Evolutionary conservation across 768 basidiomycete species (phyloP), one percentile per base, ranked within the genome.

Genomic region (Lactarius deliciosus): DNA sequence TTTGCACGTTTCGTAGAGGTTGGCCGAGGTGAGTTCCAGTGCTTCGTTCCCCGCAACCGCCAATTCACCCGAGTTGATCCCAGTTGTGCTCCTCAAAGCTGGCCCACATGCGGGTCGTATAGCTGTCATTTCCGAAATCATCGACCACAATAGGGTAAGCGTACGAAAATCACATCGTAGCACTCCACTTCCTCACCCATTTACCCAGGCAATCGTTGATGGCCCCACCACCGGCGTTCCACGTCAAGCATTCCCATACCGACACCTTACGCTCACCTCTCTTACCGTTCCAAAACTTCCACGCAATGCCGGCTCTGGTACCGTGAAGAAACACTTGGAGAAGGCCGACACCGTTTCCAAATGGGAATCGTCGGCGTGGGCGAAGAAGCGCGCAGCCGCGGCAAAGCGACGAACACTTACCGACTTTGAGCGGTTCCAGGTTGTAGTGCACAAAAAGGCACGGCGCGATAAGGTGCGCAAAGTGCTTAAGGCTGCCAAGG

Each of bases 1-100:
- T 98, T 98, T 85, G 89, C 90, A 81, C 92, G 94, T 69, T 98
- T 96, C 80, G 96, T 98, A 76, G 92, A 99, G 87, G 94, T 98
- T 77, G 96, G 96, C 76, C 92, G 96, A 76, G 92, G 91, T 93
- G 73, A 68, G 84, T 75, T 8, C 22, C n/a, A 40, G 25, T 9
- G 10, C 22, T 8, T 28, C 47, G 3, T 20, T 25, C 34, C 13
- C 32, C 32, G 25, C 2, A 57, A 67, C 28, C 28, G 38, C 54
- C 2, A 57, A 32, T 25, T 56, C 25, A 55, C 5, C 18, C 11
- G 13, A 18, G 28, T 5, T 7, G 57, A 25, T 20, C 41, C 0
- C 69, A 90, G 94, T 98, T 69, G 94, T 98, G 77, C 94, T 98
- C 81, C 85, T 98, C 81, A 92, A 91, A 78, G 78, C 88, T 65